Base-by-base conservation (phyloP, 352 stramenopile genomes). In the Phytophthora foliorum region DNA sequence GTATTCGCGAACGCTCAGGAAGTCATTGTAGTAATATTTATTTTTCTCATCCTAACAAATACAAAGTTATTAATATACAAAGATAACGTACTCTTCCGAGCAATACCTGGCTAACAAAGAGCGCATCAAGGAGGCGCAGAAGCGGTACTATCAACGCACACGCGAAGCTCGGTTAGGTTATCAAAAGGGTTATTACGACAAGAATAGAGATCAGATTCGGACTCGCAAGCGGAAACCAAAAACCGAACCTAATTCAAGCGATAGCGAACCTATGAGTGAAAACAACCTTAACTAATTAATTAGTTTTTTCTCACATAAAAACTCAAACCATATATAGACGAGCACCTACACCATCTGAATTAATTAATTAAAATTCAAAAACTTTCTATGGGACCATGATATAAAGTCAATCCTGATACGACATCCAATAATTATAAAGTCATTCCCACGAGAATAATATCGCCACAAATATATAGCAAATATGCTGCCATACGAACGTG, bases 1-100 rank as follows among this genome's bases (percentile, higher is more conserved):
- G n/a, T n/a, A n/a, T n/a, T n/a, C n/a, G n/a, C n/a, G n/a, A n/a
- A n/a, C n/a, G n/a, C n/a, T n/a, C n/a, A n/a, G n/a, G n/a, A n/a
- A n/a, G n/a, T n/a, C n/a, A n/a, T n/a, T n/a, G n/a, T n/a, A n/a
- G n/a, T n/a, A n/a, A n/a, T n/a, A n/a, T n/a, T n/a, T 29, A 5
- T 29, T 32, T 32, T 41, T 55, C 19, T 55, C 27, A 41, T 59
- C 36, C 52, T 58, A 16, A 58, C 24, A 58, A 58, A 58, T 49
- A 58, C 49, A 48, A 58, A 58, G 34, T 39, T 51, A 50, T 29
- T 61, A 60, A 41, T 60, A 59, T 59, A 49, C n/a, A 59, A 49
- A 49, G 24, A 59, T 59, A 38, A n/a, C 52, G 36, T 59, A 59
- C 52, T 59, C 52, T 39, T 38, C 52, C 34, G 24, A 59, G 14